Evolutionary conservation across 2,329 filamentous ascomycete genomes (phyloP).

Genomic region (Stemphylium lycopersici): DNA sequence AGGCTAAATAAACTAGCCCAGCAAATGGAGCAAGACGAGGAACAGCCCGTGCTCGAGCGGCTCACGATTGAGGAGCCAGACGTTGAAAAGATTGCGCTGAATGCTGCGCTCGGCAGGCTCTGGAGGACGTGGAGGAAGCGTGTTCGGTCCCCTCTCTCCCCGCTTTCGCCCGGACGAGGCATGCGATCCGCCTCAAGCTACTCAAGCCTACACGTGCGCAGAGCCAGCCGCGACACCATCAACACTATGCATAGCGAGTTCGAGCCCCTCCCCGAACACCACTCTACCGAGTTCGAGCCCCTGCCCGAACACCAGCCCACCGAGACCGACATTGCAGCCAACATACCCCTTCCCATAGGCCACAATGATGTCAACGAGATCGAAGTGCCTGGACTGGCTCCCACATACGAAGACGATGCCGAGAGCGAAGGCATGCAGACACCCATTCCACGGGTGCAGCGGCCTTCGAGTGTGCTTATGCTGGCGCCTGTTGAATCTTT

Average conservation of each 20-base stretch:
- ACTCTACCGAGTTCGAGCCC: conserved; percentile 47
- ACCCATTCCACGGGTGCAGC: conserved; percentile 29
- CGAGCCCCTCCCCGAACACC: conserved; percentile 49
- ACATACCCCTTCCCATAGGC: conserved; percentile 71
- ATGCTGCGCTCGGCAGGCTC: conserved; percentile 82
- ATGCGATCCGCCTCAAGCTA: conserved; percentile 38
- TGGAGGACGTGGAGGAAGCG: conserved; percentile 97
- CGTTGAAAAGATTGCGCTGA: conserved; percentile 90
- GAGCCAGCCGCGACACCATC: conserved; percentile 38
- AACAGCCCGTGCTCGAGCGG: conserved; percentile 63
- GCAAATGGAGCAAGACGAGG: conserved; percentile 55
- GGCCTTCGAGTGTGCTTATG: conserved; percentile 41
- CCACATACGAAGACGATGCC: conserved; percentile 64
- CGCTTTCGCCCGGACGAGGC: conserved; percentile 30
- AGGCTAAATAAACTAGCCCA: conserved; percentile 47
- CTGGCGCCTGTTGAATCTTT: conserved; percentile 29
- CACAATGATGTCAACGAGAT: conserved; percentile 79
- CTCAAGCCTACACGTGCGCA: conserved; percentile 38
- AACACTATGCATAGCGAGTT: conserved; percentile 27
- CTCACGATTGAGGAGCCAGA: conserved; percentile 88
- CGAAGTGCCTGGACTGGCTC: conserved; percentile 74
- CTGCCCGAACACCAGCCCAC: conserved; percentile 52
- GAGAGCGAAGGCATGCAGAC: conserved; percentile 35
- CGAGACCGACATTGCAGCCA: conserved; percentile 58
- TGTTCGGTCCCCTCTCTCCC: conserved; percentile 57